These are phyloP conservation scores for Metarhizium humberi DNA, from an alignment of 2,329 filamentous ascomycete species.

Conservation along the genomic window DNA sequence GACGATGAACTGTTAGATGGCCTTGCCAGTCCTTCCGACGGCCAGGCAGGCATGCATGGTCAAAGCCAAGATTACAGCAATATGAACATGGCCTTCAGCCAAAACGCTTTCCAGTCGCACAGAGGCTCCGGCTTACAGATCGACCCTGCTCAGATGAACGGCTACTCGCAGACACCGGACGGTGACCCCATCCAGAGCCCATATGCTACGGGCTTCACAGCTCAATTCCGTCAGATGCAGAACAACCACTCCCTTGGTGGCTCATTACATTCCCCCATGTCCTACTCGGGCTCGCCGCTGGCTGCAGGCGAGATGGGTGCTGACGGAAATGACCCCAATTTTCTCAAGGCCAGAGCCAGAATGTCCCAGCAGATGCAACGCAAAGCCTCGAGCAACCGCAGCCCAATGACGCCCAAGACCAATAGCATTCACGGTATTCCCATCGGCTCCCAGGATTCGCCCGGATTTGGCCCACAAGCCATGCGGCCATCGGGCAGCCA, in stretches of 20 bases:
- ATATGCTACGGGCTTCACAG: slow-evolving; percentile 70
- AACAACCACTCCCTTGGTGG: slow-evolving; percentile 46
- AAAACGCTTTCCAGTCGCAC: slow-evolving; percentile 43
- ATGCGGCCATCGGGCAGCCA: slow-evolving; percentile 64
- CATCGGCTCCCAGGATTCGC: slow-evolving; percentile 57
- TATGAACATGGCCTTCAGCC: slow-evolving; percentile 49
- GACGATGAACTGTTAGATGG: slow-evolving; percentile 84
- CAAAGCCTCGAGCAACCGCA: slow-evolving; percentile 65
- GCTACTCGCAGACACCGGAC: slow-evolving; percentile 87
- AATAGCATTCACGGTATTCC: slow-evolving; percentile 64
- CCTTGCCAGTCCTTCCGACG: slow-evolving; percentile 47
- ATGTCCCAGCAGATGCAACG: slow-evolving; percentile 57
- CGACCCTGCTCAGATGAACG: slow-evolving; percentile 61
- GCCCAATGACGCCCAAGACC: slow-evolving; percentile 82
- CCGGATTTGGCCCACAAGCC: slow-evolving; percentile 66
- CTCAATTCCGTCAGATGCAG: slow-evolving; percentile 66
- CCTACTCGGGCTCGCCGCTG: slow-evolving; percentile 29
- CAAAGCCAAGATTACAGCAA: slow-evolving; percentile 47
- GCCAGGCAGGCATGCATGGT: slow-evolving; percentile 33
- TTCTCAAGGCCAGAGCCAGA: slow-evolving; percentile 52
- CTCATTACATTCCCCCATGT: slow-evolving; percentile 34
- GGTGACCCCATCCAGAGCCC: slow-evolving; percentile 88
- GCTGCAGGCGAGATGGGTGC: slow-evolving; percentile 39
- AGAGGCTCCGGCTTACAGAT: slow-evolving; percentile 50
- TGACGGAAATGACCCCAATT: slow-evolving; percentile 43